These are phyloP conservation scores for Sclerotinia borealis DNA, from an alignment of 2,329 filamentous ascomycete genomes.

Conservation along the genomic window DNA sequence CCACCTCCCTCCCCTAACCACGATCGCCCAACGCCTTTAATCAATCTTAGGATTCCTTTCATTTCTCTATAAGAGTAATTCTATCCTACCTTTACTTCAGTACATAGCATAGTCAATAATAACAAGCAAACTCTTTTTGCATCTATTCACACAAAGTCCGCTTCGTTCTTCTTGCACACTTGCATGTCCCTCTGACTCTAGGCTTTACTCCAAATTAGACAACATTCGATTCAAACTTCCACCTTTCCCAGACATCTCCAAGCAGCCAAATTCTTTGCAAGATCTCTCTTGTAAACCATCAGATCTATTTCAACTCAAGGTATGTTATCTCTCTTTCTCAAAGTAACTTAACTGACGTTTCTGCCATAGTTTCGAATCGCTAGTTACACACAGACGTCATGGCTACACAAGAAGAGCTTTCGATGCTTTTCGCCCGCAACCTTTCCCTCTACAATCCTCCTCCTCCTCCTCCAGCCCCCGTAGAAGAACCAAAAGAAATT, in stretches of 20 bases:
- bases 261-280: slow-evolving; percentile 21
- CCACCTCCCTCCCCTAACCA: slow-evolving; percentile 13
- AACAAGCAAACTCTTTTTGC: slow-evolving; percentile 31
- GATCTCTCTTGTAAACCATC: slow-evolving; percentile 21
- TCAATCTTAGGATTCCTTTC: slow-evolving; percentile 15
- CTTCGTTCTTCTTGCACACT: slow-evolving; percentile 28
- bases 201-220: slow-evolving; percentile 24
- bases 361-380: not conserved
- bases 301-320: slow-evolving; percentile 27
- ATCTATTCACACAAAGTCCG: slow-evolving; percentile 30
- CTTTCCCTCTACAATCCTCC: slow-evolving; percentile 51
- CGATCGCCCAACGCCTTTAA: not conserved
- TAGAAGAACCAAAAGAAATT: slow-evolving; percentile 31
- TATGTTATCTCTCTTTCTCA: slow-evolving; percentile 23
- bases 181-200: slow-evolving; percentile 28
- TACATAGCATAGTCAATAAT: slow-evolving; percentile 48
- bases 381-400: slow-evolving; percentile 30
- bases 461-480: slow-evolving; percentile 27
- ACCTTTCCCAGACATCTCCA: not conserved
- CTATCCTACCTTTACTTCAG: slow-evolving; percentile 29
- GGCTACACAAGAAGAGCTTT: slow-evolving; percentile 74
- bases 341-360: slow-evolving; percentile 1
- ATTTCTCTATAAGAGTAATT: slow-evolving; percentile 22
- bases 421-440: slow-evolving; percentile 71
- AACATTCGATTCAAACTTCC: slow-evolving; percentile 4